These are phyloP conservation scores for Cornus suecica DNA, from an alignment of 148 eudicot genomes.

Conservation along the genomic window DNA sequence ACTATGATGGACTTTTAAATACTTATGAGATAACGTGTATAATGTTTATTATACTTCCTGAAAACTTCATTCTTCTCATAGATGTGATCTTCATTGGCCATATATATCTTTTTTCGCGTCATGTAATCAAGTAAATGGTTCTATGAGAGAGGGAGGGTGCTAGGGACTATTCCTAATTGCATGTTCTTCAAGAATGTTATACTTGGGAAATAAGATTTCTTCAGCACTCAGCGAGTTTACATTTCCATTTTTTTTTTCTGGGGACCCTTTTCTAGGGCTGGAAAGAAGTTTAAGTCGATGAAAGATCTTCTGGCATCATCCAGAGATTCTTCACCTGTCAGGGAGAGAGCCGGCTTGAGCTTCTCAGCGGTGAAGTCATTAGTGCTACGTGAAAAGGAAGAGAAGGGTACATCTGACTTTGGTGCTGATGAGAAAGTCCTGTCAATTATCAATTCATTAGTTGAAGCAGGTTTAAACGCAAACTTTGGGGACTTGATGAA, in stretches of 20 bases:
- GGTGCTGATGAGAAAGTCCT: slow-evolving; percentile 59
- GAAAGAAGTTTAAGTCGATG: slow-evolving; percentile 56
- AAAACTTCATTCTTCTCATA: neutral
- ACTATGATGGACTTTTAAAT: neutral
- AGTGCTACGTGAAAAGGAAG: slow-evolving; percentile 76
- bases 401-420: slow-evolving; percentile 57
- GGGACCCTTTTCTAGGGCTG: slow-evolving; percentile 46
- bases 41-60: neutral
- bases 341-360: slow-evolving; percentile 70
- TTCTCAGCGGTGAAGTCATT: slow-evolving; percentile 78
- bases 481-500: slow-evolving; percentile 20
- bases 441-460: slow-evolving; percentile 54
- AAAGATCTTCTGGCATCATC: slow-evolving; percentile 66
- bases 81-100: neutral
- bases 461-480: slow-evolving; percentile 62
- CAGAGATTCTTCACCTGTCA: slow-evolving; percentile 73
- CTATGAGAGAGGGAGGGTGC: neutral
- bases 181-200: neutral
- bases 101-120: neutral
- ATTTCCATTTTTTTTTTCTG: slow-evolving; percentile 1
- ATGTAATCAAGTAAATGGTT: neutral
- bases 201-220: neutral
- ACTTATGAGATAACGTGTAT: neutral
- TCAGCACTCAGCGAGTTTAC: neutral
- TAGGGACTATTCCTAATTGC: neutral